Percentiles rank a stretch among this genome's conserved stretches.
Conservation (phyloP, 1,284 basidiomycete species). For the Flammula alnicola region DNA sequence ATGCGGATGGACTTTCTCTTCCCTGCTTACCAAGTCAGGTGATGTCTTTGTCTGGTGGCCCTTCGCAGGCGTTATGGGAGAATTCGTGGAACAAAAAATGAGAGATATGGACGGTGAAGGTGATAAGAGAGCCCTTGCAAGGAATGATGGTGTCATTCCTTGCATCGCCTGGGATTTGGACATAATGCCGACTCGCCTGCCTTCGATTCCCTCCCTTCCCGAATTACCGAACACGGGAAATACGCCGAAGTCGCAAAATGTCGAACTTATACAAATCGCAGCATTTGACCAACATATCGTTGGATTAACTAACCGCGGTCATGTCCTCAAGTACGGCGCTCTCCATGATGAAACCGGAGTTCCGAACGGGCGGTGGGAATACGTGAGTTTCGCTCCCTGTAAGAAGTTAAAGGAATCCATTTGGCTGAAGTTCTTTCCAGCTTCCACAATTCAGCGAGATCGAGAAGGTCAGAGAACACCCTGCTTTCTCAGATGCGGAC, state of each 20-base stretch:
- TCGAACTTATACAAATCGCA: constrained; percentile 77
- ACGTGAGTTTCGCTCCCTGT: constrained; percentile 55
- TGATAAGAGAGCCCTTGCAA: constrained; percentile 41
- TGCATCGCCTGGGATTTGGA: constrained; percentile 65
- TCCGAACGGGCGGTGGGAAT: constrained; percentile 66
- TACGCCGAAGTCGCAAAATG: constrained; percentile 42
- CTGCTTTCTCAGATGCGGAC: constrained; percentile 43
- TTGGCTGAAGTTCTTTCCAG: too few relatives aligned
- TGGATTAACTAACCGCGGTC: constrained; percentile 79
- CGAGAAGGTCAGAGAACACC: constrained; percentile 48
- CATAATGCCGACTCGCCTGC: constrained; percentile 58
- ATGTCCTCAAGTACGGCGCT: constrained; percentile 65
- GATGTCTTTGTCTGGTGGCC: constrained; percentile 83
- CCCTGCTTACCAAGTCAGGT: constrained; percentile 70
- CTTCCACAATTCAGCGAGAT: constrained; percentile 74
- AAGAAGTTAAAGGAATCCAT: too few relatives aligned
- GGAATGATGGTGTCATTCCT: constrained; percentile 49
- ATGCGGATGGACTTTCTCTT: constrained; percentile 82
- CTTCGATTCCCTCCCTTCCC: constrained; percentile 56
- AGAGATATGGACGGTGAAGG: constrained; percentile 48
- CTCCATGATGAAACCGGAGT: constrained; percentile 45
- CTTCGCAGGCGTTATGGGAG: constrained; percentile 46
- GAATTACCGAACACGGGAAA: constrained; percentile 34
- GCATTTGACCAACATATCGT: constrained; percentile 69
- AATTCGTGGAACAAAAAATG: constrained; percentile 45